These are phyloP conservation scores for Strobilomyces dryophilus DNA, from an alignment of 768 basidiomycete genomes.

Conservation along the genomic window DNA sequence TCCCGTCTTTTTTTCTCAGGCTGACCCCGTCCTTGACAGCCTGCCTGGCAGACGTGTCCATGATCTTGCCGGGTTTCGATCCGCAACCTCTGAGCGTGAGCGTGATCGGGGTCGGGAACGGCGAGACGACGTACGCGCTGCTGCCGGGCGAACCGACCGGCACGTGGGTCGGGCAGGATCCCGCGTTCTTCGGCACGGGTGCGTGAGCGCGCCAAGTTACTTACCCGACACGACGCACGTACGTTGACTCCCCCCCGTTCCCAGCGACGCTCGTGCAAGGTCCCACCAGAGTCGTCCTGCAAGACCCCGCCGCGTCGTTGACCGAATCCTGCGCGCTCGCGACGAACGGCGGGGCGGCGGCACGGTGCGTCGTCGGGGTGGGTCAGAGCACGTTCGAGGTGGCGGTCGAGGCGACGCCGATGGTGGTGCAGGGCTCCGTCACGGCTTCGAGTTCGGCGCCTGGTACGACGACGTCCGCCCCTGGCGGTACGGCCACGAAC, in stretches of 20 bases:
- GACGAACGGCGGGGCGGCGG: too few relatives aligned
- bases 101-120: constrained; percentile 31
- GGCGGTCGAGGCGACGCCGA: neutral
- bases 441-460: too few relatives aligned
- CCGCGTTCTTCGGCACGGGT: constrained; percentile 35
- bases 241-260: too few relatives aligned
- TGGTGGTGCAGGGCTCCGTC: neutral
- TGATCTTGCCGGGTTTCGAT: constrained; percentile 45
- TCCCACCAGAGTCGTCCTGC: too few relatives aligned
- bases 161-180: constrained; percentile 21
- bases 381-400: too few relatives aligned
- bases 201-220: too few relatives aligned
- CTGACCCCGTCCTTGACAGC: neutral
- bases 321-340: constrained; percentile 9
- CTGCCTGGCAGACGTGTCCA: constrained; percentile 24
- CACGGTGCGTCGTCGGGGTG: neutral
- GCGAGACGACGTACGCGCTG: constrained; percentile 41
- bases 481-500: neutral
- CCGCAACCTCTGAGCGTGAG: constrained; percentile 41
- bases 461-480: too few relatives aligned
- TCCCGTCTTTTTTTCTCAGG: neutral
- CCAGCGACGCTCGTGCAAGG: too few relatives aligned
- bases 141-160: constrained; percentile 35
- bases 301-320: constrained; percentile 1
- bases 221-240: too few relatives aligned